Conservation (phyloP, 2,329 filamentous ascomycete genomes). For the Penicillium vulpinum region DNA sequence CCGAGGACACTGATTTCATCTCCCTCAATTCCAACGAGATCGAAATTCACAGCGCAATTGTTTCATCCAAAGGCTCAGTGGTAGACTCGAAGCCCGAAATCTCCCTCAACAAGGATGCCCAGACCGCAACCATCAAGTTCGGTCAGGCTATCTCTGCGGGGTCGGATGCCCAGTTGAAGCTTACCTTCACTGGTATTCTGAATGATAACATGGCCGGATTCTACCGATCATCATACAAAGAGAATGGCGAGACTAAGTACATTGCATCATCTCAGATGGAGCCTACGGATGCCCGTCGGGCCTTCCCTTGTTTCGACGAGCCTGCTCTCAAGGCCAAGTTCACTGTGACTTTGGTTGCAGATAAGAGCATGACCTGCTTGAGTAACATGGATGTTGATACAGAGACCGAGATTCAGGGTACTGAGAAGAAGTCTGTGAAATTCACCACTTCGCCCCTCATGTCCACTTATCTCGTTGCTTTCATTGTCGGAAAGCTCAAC, state of each 20-base stretch:
- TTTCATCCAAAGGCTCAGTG: slow-evolving; percentile 59
- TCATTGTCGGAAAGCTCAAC: slow-evolving; percentile 91
- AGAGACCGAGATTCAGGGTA: slow-evolving; percentile 69
- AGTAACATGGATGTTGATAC: slow-evolving; percentile 95
- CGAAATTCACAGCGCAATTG: slow-evolving; percentile 72
- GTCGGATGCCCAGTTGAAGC: slow-evolving; percentile 72
- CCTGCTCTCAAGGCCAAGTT: slow-evolving; percentile 91
- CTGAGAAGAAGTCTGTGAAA: slow-evolving; percentile 78
- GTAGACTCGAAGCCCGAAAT: slow-evolving; percentile 66
- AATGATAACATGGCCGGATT: slow-evolving; percentile 98
- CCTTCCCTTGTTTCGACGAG: slow-evolving; percentile 96
- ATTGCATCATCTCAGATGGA: slow-evolving; percentile 96
- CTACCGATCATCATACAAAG: slow-evolving; percentile 93
- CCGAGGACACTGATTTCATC: slow-evolving; percentile 79
- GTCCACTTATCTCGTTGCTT: slow-evolving; percentile 94
- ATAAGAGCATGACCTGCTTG: slow-evolving; percentile 85
- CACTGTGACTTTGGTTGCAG: slow-evolving; percentile 85
- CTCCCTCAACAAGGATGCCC: slow-evolving; percentile 73
- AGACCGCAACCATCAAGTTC: slow-evolving; percentile 81
- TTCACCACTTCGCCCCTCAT: slow-evolving; percentile 92
- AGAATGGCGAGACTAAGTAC: slow-evolving; percentile 75
- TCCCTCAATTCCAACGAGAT: slow-evolving; percentile 86
- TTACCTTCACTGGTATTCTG: slow-evolving; percentile 74
- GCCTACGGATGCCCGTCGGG: slow-evolving; percentile 85
- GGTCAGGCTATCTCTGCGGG: slow-evolving; percentile 70